Evolutionary conservation across 2,329 filamentous ascomycete genomes (phyloP).

Genomic region (Nemania sp.): DNA sequence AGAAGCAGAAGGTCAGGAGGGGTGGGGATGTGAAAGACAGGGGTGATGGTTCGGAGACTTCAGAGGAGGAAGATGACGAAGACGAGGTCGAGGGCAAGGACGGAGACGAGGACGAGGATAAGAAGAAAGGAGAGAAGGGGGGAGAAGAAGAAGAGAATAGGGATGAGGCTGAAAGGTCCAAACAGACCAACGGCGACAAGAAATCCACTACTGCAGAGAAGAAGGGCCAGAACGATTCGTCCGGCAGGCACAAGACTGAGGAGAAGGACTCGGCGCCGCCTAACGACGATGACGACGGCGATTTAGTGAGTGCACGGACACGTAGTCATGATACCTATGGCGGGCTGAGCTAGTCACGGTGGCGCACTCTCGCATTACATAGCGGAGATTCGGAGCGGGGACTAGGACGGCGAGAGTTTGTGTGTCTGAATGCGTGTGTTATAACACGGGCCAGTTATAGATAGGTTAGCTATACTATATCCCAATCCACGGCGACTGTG

Average conservation of each 20-base stretch:
- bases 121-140: background rate
- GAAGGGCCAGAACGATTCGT: slow-evolving; percentile 19
- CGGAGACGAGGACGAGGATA: slow-evolving; percentile 41
- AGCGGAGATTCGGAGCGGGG: too few relatives aligned
- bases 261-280: slow-evolving; percentile 33
- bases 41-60: slow-evolving; percentile 30
- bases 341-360: background rate
- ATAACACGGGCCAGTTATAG: background rate
- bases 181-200: slow-evolving; percentile 19
- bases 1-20: slow-evolving; percentile 46
- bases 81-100: slow-evolving; percentile 34
- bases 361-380: too few relatives aligned
- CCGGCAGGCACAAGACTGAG: slow-evolving; percentile 32
- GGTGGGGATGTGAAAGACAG: slow-evolving; percentile 42
- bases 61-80: slow-evolving; percentile 35
- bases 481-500: too few relatives aligned
- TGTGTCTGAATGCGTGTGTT: background rate
- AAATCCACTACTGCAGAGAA: slow-evolving; percentile 1
- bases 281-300: slow-evolving; percentile 39
- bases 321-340: slow-evolving; percentile 41
- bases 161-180: slow-evolving; percentile 37
- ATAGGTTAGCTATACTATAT: background rate
- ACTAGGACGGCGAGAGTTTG: background rate
- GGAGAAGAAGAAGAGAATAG: background rate
- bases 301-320: slow-evolving; percentile 43